Percentiles rank a stretch among this genome's conserved stretches.
Conservation (phyloP, 805 yeast species). For the Schwanniomyces polymorphus region DNA sequence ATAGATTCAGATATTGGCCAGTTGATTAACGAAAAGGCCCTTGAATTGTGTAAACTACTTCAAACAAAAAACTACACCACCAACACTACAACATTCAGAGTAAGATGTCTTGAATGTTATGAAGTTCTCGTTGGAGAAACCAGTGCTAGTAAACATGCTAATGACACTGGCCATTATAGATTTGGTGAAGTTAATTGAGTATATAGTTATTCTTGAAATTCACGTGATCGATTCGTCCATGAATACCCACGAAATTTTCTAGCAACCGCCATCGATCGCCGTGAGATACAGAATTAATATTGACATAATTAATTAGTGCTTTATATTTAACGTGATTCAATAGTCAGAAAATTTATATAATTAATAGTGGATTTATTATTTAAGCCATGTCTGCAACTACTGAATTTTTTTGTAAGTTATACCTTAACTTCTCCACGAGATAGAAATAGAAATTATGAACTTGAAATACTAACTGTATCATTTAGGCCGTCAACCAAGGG, state of each 20-base stretch:
- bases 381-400: conserved; percentile 33
- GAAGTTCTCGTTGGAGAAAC: conserved; percentile 57
- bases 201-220: not conserved
- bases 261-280: conserved; percentile 3
- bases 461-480: conserved; percentile 7
- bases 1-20: conserved; percentile 26
- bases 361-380: not conserved
- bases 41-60: conserved; percentile 42
- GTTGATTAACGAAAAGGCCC: conserved; percentile 35
- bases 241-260: not conserved
- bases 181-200: conserved; percentile 53
- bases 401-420: conserved; percentile 38
- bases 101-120: conserved; percentile 59
- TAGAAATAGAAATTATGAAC: not conserved
- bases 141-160: conserved; percentile 66
- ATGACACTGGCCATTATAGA: conserved; percentile 55
- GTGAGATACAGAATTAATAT: not conserved
- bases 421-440: not conserved
- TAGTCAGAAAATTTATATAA: not conserved
- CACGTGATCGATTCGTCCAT: conserved; percentile 3
- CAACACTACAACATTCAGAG: conserved; percentile 58
- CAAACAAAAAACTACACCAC: conserved; percentile 59
- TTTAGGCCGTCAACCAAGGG: conserved; percentile 56
- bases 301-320: not conserved
- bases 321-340: not conserved